Conservation (phyloP, 306 rosid species). For the Lagenaria siceraria region DNA sequence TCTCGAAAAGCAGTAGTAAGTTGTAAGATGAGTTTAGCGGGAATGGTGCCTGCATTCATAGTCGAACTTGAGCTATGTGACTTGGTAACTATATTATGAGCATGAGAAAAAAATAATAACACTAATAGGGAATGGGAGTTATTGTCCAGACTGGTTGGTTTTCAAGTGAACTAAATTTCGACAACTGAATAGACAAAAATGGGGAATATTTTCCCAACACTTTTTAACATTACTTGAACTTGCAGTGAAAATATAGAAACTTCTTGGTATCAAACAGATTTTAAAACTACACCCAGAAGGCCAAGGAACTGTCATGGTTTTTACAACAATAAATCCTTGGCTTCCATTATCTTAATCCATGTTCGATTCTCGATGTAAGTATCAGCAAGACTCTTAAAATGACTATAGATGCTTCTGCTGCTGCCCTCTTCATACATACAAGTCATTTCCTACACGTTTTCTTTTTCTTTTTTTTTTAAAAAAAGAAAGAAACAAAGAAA, state of each 20-base stretch:
- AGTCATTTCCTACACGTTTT: not conserved
- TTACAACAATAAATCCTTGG: not conserved
- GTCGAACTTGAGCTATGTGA: constrained; percentile 9
- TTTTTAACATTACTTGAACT: not conserved
- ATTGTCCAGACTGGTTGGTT: not conserved
- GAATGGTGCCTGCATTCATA: constrained; percentile 67
- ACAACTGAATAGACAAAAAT: not conserved
- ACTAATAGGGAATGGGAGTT: not conserved
- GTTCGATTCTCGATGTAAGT: not conserved
- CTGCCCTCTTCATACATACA: not conserved
- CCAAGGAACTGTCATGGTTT: not conserved
- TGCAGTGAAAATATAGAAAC: not conserved
- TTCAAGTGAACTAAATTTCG: not conserved
- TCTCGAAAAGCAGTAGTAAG: constrained; percentile 89
- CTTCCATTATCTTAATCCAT: not conserved
- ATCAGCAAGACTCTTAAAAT: not conserved
- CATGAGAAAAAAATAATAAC: not conserved
- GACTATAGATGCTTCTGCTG: not conserved
- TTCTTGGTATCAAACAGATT: not conserved
- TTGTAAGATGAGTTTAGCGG: constrained; percentile 82
- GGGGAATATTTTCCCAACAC: not conserved
- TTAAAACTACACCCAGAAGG: not conserved
- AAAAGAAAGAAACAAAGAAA: too few relatives aligned
- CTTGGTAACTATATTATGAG: not conserved
- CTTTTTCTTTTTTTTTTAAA: too few relatives aligned